Conservation (phyloP, 1,139 yeast species). For the Yamadazyma diospyri region DNA sequence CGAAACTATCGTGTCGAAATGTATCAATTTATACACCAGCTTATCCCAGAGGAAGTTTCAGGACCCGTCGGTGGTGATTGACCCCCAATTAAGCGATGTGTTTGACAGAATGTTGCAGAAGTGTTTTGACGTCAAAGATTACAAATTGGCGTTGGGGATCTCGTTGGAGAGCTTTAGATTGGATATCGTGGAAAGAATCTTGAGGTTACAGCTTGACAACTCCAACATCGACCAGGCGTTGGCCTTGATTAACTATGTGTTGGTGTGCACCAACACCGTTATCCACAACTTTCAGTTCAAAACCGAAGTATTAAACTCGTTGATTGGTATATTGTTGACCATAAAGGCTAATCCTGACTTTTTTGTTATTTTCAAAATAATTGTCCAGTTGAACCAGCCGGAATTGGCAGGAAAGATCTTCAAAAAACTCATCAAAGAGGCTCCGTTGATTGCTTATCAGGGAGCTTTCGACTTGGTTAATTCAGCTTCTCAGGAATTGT, state of each 20-base stretch:
- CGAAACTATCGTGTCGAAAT: conserved; percentile 90
- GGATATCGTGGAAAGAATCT: conserved; percentile 70
- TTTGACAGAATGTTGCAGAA: conserved; percentile 85
- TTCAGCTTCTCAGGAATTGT: conserved; percentile 88
- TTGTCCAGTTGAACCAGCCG: conserved; percentile 82
- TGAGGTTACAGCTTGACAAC: conserved; percentile 44
- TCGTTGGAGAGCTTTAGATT: conserved; percentile 85
- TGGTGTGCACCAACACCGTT: conserved; percentile 70
- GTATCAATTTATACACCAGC: conserved; percentile 77
- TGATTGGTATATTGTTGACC: conserved; percentile 58
- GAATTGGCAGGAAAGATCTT: conserved; percentile 67
- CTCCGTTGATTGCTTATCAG: conserved; percentile 70
- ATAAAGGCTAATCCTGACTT: conserved; percentile 73
- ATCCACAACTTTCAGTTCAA: conserved; percentile 61
- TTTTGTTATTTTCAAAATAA: conserved; percentile 74
- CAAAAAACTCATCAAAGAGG: conserved; percentile 49
- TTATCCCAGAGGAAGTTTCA: conserved; percentile 55
- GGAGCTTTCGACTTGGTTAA: conserved; percentile 93
- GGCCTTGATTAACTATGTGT: conserved; percentile 65
- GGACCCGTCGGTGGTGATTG: conserved; percentile 43
- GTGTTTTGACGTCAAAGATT: conserved; percentile 70
- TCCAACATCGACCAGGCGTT: conserved; percentile 44
- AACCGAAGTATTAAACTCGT: conserved; percentile 54
- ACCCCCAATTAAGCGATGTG: conserved; percentile 59
- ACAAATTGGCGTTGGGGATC: conserved; percentile 83